Evolutionary conservation across 768 basidiomycete genomes (phyloP).

Genomic region (Rhodocollybia butyracea): DNA sequence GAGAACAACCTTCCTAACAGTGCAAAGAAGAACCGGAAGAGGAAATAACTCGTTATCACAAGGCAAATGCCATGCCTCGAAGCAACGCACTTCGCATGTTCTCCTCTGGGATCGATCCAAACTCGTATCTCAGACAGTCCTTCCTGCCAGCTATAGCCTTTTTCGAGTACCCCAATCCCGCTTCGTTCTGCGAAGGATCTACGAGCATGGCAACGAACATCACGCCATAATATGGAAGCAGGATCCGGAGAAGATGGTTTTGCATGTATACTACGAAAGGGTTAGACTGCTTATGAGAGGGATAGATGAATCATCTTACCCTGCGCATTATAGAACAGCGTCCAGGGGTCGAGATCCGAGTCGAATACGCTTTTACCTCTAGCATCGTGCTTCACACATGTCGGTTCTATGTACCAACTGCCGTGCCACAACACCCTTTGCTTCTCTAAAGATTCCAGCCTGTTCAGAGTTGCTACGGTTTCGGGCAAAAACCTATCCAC

Average conservation of each 20-base stretch:
- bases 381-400: slow-evolving; percentile 17
- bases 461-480: slow-evolving; percentile 30
- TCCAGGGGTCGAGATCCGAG: slow-evolving; percentile 40
- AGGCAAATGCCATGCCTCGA: slow-evolving; percentile 21
- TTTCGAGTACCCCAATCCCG: not conserved
- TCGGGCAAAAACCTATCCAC: slow-evolving; percentile 41
- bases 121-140: slow-evolving; percentile 33
- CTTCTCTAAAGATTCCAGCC: slow-evolving; percentile 18
- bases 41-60: slow-evolving; percentile 8
- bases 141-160: slow-evolving; percentile 13
- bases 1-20: slow-evolving; percentile 4
- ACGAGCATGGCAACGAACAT: slow-evolving; percentile 34
- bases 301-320: slow-evolving; percentile 29
- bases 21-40: slow-evolving; percentile 9
- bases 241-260: slow-evolving; percentile 33
- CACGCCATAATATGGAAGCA: slow-evolving; percentile 41
- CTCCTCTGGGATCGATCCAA: slow-evolving; percentile 15
- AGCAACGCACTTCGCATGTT: slow-evolving; percentile 25
- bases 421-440: slow-evolving; percentile 38
- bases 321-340: slow-evolving; percentile 51
- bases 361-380: not conserved
- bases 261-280: slow-evolving; percentile 45
- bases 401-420: slow-evolving; percentile 37
- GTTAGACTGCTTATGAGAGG: not conserved
- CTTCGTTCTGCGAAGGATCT: slow-evolving; percentile 10